Evolutionary conservation across 1,139 yeast genomes (phyloP).

Genomic region (Taphrina betulina): DNA sequence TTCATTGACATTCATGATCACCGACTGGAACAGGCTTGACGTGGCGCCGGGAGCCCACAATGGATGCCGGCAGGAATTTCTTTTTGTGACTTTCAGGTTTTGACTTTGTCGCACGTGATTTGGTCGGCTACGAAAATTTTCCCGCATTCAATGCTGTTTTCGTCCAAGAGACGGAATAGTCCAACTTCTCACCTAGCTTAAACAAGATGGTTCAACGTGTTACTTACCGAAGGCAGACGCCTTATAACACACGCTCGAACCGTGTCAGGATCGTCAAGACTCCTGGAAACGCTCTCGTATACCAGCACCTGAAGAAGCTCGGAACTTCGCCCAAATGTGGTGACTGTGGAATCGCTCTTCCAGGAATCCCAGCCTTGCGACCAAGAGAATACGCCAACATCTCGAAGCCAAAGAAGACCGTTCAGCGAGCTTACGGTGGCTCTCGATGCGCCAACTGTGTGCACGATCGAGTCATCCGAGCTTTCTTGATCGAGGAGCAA

Average conservation of each 20-base stretch:
- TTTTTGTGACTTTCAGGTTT: too few species aligned
- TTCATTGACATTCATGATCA: too few species aligned
- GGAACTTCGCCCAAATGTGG: conserved; percentile 98
- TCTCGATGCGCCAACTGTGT: conserved; percentile 98
- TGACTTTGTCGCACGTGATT: too few species aligned
- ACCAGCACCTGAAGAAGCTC: conserved; percentile 92
- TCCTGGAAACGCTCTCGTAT: conserved; percentile 98
- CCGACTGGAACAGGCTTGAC: too few species aligned
- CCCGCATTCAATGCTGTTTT: too few species aligned
- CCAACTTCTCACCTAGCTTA: too few species aligned
- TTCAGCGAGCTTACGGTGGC: conserved; percentile 99
- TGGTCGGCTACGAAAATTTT: too few species aligned
- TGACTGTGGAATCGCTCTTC: conserved; percentile 90
- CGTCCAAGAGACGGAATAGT: too few species aligned
- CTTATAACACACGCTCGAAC: conserved; percentile 67
- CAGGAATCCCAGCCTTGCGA: conserved; percentile 88
- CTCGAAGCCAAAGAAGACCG: conserved; percentile 96
- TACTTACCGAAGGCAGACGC: conserved; percentile 78
- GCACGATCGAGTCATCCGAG: conserved; percentile 90
- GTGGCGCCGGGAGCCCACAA: too few species aligned
- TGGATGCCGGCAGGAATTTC: too few species aligned
- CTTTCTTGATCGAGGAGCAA: conserved; percentile 99
- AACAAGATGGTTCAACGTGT: conserved; percentile 75
- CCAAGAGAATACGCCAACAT: conserved; percentile 96
- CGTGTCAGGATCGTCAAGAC: conserved; percentile 99